Conservation (phyloP, 192 early-diverging fungal species). For the Coemansia sp. region DNA sequence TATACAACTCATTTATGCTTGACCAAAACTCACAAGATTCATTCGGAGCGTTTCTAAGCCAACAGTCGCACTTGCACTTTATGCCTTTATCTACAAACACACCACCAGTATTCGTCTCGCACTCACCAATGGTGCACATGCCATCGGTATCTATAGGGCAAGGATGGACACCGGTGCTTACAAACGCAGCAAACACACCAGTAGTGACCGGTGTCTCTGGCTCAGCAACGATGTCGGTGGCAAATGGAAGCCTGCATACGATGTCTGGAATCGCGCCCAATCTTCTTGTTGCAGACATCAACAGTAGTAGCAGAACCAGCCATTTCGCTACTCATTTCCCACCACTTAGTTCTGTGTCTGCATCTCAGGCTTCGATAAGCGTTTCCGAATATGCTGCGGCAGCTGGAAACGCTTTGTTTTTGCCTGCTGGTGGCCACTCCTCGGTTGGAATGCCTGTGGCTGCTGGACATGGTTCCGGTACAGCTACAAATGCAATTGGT, state of each 20-base stretch:
- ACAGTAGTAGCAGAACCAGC: not conserved
- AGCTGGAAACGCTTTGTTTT: not conserved
- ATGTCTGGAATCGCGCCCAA: not conserved
- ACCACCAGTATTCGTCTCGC: not conserved
- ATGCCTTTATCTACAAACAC: not conserved
- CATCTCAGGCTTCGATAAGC: not conserved
- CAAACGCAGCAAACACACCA: not conserved
- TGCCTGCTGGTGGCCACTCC: not conserved
- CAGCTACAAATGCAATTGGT: not conserved
- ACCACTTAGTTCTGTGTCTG: not conserved
- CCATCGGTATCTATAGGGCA: not conserved
- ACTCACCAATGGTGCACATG: not conserved
- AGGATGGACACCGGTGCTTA: not conserved
- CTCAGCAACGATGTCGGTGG: not conserved
- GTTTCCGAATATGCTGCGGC: not conserved
- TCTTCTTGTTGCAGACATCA: not conserved
- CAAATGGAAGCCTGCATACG: not conserved
- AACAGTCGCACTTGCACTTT: not conserved
- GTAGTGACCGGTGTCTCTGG: too few species aligned
- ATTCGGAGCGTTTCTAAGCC: not conserved
- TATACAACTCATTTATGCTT: not conserved
- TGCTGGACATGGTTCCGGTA: too few species aligned
- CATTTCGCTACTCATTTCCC: slow-evolving; percentile 4
- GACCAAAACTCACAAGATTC: not conserved
- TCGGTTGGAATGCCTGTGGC: too few species aligned